phyloP scores from a whole-genome alignment of 1,284 basidiomycete genomes.

The Mycena citricolor region DNA sequence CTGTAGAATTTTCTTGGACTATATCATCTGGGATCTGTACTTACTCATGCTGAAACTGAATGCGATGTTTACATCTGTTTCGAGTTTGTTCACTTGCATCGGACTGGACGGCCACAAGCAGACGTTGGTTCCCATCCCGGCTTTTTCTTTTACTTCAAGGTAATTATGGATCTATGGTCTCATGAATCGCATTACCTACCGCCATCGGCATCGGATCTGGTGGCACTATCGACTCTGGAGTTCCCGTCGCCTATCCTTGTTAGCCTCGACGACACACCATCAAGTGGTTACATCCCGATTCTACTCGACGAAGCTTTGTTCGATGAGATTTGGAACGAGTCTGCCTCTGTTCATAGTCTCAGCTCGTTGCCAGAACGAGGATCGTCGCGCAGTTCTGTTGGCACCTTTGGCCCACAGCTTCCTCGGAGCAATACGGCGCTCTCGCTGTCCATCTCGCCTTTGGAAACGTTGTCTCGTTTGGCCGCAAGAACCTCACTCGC shows the following conservation, averaged over 20 bases:
- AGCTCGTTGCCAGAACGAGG: neutral
- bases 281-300: slow-evolving; percentile 57
- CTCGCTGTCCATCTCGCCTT: too few species aligned
- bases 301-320: slow-evolving; percentile 37
- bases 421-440: neutral
- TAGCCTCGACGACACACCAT: slow-evolving; percentile 40
- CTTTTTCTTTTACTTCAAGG: neutral
- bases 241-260: slow-evolving; percentile 51
- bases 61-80: neutral
- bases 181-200: slow-evolving; percentile 18
- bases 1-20: slow-evolving; percentile 9
- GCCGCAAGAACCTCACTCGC: too few species aligned
- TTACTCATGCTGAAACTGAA: neutral
- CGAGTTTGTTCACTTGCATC: too few species aligned
- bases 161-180: neutral
- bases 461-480: too few species aligned
- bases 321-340: neutral
- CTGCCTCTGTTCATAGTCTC: neutral
- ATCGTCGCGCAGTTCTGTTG: slow-evolving; percentile 8
- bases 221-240: slow-evolving; percentile 41
- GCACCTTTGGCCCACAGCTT: slow-evolving; percentile 21
- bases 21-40: neutral
- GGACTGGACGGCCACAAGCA: neutral
- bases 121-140: neutral
- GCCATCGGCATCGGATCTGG: slow-evolving; percentile 35